These are phyloP conservation scores for Agaricales sp. DNA, from an alignment of 1,284 basidiomycete genomes.

Conservation along the genomic window DNA sequence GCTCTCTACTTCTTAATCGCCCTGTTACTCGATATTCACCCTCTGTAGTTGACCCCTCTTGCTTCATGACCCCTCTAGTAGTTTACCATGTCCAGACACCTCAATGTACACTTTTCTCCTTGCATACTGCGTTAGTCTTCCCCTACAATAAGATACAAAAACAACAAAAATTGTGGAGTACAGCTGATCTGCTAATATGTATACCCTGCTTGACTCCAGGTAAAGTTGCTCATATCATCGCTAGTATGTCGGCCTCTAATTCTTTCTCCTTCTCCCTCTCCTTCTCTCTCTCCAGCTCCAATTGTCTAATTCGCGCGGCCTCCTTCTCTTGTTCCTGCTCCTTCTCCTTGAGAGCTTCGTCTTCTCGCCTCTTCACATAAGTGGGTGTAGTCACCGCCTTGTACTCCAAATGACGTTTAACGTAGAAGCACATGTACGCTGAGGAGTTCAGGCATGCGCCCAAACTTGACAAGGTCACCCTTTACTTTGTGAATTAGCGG, in stretches of 20 bases:
- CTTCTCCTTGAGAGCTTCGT: constrained; percentile 55
- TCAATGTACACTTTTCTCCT: background rate
- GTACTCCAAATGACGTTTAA: constrained; percentile 80
- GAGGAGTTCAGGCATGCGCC: constrained; percentile 57
- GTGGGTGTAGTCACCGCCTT: constrained; percentile 56
- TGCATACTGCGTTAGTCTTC: background rate
- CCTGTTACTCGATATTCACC: background rate
- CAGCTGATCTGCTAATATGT: too few relatives aligned
- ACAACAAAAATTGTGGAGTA: background rate
- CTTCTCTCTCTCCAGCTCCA: constrained; percentile 19
- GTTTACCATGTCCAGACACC: background rate
- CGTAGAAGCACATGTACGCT: constrained; percentile 91
- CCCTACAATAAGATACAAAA: background rate
- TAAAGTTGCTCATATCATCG: constrained; percentile 6
- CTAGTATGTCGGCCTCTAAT: constrained; percentile 3
- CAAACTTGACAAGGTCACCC: constrained; percentile 64
- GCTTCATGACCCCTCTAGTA: background rate
- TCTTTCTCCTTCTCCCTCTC: constrained; percentile 21
- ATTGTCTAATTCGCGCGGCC: constrained; percentile 15
- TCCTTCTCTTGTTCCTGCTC: constrained; percentile 47
- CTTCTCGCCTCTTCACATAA: constrained; percentile 61
- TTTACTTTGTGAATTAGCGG: constrained; percentile 20
- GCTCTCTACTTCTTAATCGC: constrained; percentile 15
- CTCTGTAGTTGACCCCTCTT: background rate
- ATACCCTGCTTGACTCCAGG: too few relatives aligned